Base-by-base conservation (phyloP, 768 basidiomycete species). In the Leucocoprinus sp. region DNA sequence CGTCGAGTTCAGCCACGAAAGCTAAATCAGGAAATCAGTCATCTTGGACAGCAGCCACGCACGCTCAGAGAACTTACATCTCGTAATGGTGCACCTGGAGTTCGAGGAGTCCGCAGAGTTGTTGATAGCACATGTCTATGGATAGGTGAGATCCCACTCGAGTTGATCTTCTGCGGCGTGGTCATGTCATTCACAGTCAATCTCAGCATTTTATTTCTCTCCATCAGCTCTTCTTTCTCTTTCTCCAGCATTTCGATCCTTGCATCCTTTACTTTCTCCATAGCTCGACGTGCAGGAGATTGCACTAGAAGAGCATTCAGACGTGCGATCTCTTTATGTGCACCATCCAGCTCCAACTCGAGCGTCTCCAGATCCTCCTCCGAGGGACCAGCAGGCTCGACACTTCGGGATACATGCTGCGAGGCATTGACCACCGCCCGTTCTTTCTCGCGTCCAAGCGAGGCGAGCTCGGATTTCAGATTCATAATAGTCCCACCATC, bases 341-440 rank as follows among this genome's bases (percentile, higher is more conserved):
- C 88, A 0, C 76, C 72, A 46, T 88, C 84, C 34, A 93, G 73
- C 54, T 91, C 88, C 2, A 69, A 67, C 58, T 92, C 87, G 41
- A 93, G 67, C 0, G 68, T 74, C 48, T 81, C 80, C 21, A 78
- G 61, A 17, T 88, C 85, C 22, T 71, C 68, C 26, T 78, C 74
- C 9, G 58, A 70, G 49, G 58, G 68, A 27, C 56, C 69, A 48
- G 48, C 58, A 17, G 45, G 18, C 4, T 39, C 39, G 22, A 40
- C 7, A 40, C 45, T 40, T 21, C 29, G 27, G 6, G 45, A 47
- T 23, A 40, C 45, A 36, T 14, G 21, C 18, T 46, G 46, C 12
- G 45, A 47, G 11, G 50, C 52, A 45, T 45, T 37, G 54, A 59
- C 50, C 43, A 55, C 35, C 51, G 63, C 48, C 37, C 60, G 60